Percentiles rank a stretch among this genome's conserved stretches.
Evolutionary conservation across 106 monocot genomes (phyloP).

Genomic region (Agapanthus africanus): DNA sequence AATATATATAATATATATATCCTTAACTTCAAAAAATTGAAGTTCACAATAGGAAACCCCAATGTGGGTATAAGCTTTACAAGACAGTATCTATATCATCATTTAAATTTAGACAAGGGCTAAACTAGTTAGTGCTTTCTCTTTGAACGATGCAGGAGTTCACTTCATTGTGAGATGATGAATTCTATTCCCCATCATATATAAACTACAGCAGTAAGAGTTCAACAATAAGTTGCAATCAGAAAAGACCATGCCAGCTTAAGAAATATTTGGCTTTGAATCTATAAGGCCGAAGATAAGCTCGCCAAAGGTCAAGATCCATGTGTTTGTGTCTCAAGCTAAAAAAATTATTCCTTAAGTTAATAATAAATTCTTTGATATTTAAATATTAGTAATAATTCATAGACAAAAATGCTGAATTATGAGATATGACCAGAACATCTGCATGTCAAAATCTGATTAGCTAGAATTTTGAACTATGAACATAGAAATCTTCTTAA

Average conservation of each 20-base stretch:
- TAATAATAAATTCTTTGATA: neutral
- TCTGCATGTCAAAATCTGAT: neutral
- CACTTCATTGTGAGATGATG: neutral
- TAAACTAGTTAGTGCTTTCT: neutral
- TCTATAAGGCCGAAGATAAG: neutral
- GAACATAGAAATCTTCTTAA: neutral
- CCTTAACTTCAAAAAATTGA: too few species aligned
- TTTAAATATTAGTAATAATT: neutral
- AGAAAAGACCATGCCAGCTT: neutral
- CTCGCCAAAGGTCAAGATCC: neutral
- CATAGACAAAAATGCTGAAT: neutral
- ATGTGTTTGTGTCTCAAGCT: neutral
- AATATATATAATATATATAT: too few species aligned
- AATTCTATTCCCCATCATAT: neutral
- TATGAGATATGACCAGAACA: neutral
- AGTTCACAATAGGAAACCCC: too few species aligned
- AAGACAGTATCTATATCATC: too few species aligned
- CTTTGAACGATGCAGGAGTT: neutral
- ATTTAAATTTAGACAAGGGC: neutral
- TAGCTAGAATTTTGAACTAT: neutral
- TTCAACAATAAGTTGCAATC: neutral
- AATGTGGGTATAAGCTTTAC: too few species aligned
- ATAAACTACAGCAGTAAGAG: neutral
- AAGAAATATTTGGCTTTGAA: neutral
- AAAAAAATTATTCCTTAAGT: neutral